phyloP scores from a whole-genome alignment of 331 rosid genomes.

The Prunus yedoensis region DNA sequence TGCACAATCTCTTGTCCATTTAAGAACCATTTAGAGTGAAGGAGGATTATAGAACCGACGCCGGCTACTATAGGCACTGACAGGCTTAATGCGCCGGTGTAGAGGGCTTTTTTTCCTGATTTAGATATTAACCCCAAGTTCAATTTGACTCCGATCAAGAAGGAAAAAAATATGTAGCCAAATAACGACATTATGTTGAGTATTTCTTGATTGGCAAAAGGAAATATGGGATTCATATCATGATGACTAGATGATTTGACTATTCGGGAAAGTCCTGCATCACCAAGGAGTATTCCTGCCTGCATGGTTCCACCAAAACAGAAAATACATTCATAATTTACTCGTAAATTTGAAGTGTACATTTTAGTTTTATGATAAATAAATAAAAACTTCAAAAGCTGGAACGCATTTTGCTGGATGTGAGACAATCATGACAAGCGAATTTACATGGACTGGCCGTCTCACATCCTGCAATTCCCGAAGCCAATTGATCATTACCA shows the following conservation, averaged over 20 bases:
- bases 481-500: too few relatives aligned
- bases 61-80: constrained; percentile 10
- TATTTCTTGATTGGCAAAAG: constrained; percentile 13
- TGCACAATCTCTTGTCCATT: background rate
- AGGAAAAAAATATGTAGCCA: constrained; percentile 17
- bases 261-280: background rate
- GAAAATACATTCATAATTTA: background rate
- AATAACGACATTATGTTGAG: constrained; percentile 17
- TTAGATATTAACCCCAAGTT: constrained; percentile 16
- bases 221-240: constrained; percentile 5
- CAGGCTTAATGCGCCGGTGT: background rate
- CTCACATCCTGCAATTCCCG: too few relatives aligned
- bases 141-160: constrained; percentile 29
- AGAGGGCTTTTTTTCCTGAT: constrained; percentile 15
- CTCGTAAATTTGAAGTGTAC: background rate
- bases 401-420: too few relatives aligned
- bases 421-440: too few relatives aligned
- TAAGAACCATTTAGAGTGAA: background rate
- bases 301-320: background rate
- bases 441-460: too few relatives aligned
- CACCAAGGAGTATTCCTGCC: constrained; percentile 24
- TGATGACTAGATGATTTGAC: background rate
- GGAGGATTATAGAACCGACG: background rate
- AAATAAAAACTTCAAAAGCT: too few relatives aligned
- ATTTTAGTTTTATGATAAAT: background rate